A percentile compares a stretch with the other conserved stretches of the same genome.
phyloP scores from a whole-genome alignment of 129 eudicot species.

The Chrysanthemum lavandulifolium region DNA sequence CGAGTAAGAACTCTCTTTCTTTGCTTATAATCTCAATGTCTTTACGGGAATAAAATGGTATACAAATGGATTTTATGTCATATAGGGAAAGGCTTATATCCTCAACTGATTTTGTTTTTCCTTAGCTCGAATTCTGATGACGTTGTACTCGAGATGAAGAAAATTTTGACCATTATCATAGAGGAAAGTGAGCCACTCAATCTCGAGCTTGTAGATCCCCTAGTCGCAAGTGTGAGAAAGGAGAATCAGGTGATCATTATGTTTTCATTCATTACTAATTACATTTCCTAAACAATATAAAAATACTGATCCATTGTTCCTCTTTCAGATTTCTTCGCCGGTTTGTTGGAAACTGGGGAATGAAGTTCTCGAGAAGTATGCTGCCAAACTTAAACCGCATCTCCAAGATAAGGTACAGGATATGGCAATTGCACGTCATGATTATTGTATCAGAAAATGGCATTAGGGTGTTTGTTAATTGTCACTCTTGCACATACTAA shows the following conservation, averaged over 20 bases:
- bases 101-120: neutral
- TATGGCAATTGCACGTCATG: neutral
- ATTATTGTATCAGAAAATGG: neutral
- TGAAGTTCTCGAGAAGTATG: constrained; percentile 32
- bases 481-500: too few species aligned
- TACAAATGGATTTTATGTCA: neutral
- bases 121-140: constrained; percentile 29
- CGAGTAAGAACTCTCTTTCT: constrained; percentile 31
- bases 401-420: constrained; percentile 23
- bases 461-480: too few species aligned
- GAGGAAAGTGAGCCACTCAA: constrained; percentile 35
- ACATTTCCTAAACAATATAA: neutral
- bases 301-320: neutral
- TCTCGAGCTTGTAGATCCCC: constrained; percentile 36
- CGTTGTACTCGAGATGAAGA: constrained; percentile 35
- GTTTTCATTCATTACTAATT: neutral
- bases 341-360: constrained; percentile 43
- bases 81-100: neutral
- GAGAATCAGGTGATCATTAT: constrained; percentile 32
- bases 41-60: neutral
- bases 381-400: constrained; percentile 26
- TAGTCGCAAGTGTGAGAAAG: constrained; percentile 28
- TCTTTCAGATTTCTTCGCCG: constrained; percentile 37
- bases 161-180: constrained; percentile 40
- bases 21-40: neutral